Evolutionary conservation across 257 asterid genomes (phyloP), one percentile per base, ranked within the genome.

Genomic region (Plantago elongata): DNA sequence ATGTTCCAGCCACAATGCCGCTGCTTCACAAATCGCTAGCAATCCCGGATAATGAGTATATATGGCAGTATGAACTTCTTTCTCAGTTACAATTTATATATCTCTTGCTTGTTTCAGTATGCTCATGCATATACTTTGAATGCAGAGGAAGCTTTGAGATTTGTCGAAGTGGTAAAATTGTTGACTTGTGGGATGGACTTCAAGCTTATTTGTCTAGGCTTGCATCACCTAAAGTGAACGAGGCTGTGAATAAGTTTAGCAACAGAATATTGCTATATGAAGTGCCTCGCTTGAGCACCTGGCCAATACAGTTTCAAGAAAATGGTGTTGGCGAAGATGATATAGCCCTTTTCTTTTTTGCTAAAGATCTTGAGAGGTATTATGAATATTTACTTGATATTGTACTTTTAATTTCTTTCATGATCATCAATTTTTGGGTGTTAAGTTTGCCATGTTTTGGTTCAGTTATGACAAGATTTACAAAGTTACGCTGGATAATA

Each of bases 281-380:
- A 81, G 88, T 87, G 74, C 83, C 96, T 55, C 97, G 95, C 61
- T n/a, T 66, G 69, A 90, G 84, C 73, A 69, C 75, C 68, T 90
- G 97, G 97, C 97, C 97, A 0, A 57, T 66, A 51, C 96, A 90
- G 79, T 90, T 90, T 74, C 95, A 81, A 82, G 93, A 87, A 63
- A 50, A 74, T 76, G 97, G 95, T 65, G 96, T 87, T 60, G 71
- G 64, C 48, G 95, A 87, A 69, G 93, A 87, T 69, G 80, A 84
- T 67, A 72, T 90, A 47, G 97, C 89, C 34, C 85, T 90, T 58
- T 90, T 79, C 89, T 90, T 90, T 73, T 90, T 90, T 43, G 86
- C 97, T 38, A 79, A 73, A 75, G 97, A 90, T 73, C 77, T 78
- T 58, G 85, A 73, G 68, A 84, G 95, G 97, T 87, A 67, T 64